These are phyloP conservation scores for Euphrasia confusa DNA, from an alignment of 257 asterid species.

Conservation along the genomic window DNA sequence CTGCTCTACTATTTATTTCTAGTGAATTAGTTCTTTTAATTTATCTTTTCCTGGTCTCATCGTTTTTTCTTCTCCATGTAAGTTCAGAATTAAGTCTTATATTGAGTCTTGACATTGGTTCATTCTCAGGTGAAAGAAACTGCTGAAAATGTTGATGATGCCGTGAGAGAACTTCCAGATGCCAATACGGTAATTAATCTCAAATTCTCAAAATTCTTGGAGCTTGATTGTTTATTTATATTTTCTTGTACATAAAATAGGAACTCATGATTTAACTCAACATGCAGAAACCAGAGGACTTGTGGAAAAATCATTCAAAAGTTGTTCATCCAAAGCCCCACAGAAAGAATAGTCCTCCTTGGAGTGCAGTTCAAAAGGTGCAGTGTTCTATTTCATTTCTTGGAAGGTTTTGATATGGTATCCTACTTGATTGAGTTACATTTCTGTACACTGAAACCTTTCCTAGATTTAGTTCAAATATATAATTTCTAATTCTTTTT, in stretches of 20 bases:
- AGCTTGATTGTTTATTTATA: not conserved
- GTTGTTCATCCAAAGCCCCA: conserved; percentile 92
- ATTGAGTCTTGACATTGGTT: conserved; percentile 4
- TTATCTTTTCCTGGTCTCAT: not conserved
- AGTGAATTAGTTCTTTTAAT: conserved; percentile 11
- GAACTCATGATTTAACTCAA: conserved; percentile 23
- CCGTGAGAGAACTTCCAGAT: conserved; percentile 97
- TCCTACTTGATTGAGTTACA: conserved; percentile 12
- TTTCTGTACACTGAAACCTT: not conserved
- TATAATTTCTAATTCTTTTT: not conserved
- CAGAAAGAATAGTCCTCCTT: conserved; percentile 65
- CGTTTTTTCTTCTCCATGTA: not conserved
- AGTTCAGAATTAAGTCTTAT: conserved; percentile 7
- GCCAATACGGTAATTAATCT: conserved; percentile 65
- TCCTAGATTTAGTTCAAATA: not conserved
- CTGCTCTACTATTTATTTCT: conserved; percentile 6
- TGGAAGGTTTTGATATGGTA: conserved; percentile 5
- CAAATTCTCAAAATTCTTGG: not conserved
- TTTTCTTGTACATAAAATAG: not conserved
- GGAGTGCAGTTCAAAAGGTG: conserved; percentile 91
- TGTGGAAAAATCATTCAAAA: conserved; percentile 89
- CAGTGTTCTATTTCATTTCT: conserved; percentile 10
- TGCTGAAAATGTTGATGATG: conserved; percentile 84
- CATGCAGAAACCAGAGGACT: conserved; percentile 95
- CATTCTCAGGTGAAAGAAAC: conserved; percentile 79